Base-by-base conservation (phyloP, 345 rosid species). In the Eucalyptus regnans region DNA sequence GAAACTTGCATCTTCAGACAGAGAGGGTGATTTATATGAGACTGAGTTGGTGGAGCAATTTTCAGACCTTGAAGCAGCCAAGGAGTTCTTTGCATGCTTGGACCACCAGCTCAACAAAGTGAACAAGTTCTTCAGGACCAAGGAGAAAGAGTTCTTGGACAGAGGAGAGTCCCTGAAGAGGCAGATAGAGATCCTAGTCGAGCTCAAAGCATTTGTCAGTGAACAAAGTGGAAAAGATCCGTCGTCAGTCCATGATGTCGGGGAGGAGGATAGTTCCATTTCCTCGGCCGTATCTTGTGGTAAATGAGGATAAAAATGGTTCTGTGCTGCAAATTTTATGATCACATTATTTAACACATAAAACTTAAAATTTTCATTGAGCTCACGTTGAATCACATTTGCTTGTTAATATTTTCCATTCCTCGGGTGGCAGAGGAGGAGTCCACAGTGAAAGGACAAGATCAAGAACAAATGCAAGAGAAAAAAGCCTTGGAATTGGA, bases 81-180 rank as follows among this genome's bases (percentile, higher is more conserved):
- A 92, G 90, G 99, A 96, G 68, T 98, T 96, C 89, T 98, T 98
- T 88, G 87, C 91, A 20, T 94, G 99, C 66, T 90, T 98, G 87
- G 99, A 98, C 91, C 52, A 58, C 58, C 98, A 98, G 86, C 98
- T 98, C 37, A 98, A 96, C 93, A 98, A 98, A 88, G 99, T 96
- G 92, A 98, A 97, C 90, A 96, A 95, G 31, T 98, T 98, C 91
- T 98, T 94, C 91, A 95, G 91, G 89, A 88, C 91, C 44, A 98
- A 96, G 89, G 99, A 98, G 96, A 94, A 93, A 87, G 99, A 97
- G 93, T 98, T 98, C 91, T 46, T 95, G 93, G 99, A 97, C 50
- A 94, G 99, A 92, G 98, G 96, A 50, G 99, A 98, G 22, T 93
- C 92, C 50, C 90, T 97, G 92, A 97, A 94, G 95, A 94, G 94